Percentiles rank a stretch among this genome's conserved stretches.
phyloP scores from a whole-genome alignment of 1,284 basidiomycete genomes.

The Cystobasidium sp. region DNA sequence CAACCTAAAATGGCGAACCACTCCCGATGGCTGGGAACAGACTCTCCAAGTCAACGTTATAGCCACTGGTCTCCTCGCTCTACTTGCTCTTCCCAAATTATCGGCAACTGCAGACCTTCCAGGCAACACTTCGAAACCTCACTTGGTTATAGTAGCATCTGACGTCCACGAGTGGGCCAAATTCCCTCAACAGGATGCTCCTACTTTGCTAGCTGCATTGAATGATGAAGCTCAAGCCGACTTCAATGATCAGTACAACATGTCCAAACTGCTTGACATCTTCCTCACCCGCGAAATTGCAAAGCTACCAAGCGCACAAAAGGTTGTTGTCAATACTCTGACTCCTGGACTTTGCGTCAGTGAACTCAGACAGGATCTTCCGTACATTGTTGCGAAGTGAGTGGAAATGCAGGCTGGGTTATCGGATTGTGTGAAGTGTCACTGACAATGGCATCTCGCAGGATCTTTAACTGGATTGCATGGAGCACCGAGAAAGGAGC shows the following conservation, averaged over 20 bases:
- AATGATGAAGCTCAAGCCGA: slow-evolving; percentile 12
- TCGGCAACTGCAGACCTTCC: slow-evolving; percentile 38
- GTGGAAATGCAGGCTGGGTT: neutral
- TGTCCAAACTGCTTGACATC: slow-evolving; percentile 47
- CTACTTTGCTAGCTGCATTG: slow-evolving; percentile 11
- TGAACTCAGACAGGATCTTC: slow-evolving; percentile 42
- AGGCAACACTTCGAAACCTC: slow-evolving; percentile 43
- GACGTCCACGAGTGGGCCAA: slow-evolving; percentile 46
- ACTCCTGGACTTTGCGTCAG: slow-evolving; percentile 50
- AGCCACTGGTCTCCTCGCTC: slow-evolving; percentile 46
- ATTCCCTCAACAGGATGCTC: slow-evolving; percentile 16
- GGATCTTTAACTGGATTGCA: neutral
- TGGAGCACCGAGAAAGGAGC: neutral
- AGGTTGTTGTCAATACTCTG: slow-evolving; percentile 47
- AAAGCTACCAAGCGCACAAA: slow-evolving; percentile 10
- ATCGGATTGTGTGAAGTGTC: neutral
- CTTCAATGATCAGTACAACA: slow-evolving; percentile 45
- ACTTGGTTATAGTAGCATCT: slow-evolving; percentile 44
- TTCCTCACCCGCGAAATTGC: slow-evolving; percentile 46
- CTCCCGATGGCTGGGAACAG: slow-evolving; percentile 18
- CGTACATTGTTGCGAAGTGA: slow-evolving; percentile 10
- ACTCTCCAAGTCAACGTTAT: slow-evolving; percentile 49
- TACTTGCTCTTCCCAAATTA: slow-evolving; percentile 44
- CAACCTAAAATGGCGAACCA: neutral
- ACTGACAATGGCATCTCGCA: neutral